Conservation (phyloP, 257 asterid genomes). For the Solanum pinnatisectum region DNA sequence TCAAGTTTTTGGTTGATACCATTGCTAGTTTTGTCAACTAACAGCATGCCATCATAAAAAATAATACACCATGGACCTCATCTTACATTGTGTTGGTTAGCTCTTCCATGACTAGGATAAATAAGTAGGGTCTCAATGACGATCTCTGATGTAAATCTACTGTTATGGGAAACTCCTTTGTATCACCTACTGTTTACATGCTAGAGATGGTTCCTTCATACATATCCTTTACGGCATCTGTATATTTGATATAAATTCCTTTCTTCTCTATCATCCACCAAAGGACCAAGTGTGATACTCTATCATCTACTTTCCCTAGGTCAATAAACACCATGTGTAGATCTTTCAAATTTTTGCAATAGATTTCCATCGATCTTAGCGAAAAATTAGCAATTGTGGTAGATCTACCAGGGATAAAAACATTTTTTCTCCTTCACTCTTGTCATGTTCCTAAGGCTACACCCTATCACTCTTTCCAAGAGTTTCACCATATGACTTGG, state of each 20-base stretch:
- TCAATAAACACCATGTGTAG: background rate
- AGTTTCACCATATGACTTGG: background rate
- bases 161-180: background rate
- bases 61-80: background rate
- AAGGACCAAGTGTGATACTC: background rate
- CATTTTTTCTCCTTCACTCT: background rate
- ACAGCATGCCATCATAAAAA: background rate
- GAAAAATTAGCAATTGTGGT: background rate
- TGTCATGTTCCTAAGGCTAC: background rate
- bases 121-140: background rate
- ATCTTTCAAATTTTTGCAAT: background rate
- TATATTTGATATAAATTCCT: background rate
- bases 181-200: background rate
- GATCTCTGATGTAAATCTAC: background rate
- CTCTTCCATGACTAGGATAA: background rate
- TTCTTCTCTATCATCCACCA: background rate
- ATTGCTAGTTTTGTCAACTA: background rate
- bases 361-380: background rate
- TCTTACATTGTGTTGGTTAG: background rate
- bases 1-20: background rate
- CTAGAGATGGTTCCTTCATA: background rate
- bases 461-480: background rate
- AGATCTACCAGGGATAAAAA: background rate
- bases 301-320: background rate
- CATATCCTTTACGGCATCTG: background rate